Evolutionary conservation across 106 monocot species (phyloP), one percentile per base, ranked within the genome.

Genomic region (Phalaenopsis aphrodite): DNA sequence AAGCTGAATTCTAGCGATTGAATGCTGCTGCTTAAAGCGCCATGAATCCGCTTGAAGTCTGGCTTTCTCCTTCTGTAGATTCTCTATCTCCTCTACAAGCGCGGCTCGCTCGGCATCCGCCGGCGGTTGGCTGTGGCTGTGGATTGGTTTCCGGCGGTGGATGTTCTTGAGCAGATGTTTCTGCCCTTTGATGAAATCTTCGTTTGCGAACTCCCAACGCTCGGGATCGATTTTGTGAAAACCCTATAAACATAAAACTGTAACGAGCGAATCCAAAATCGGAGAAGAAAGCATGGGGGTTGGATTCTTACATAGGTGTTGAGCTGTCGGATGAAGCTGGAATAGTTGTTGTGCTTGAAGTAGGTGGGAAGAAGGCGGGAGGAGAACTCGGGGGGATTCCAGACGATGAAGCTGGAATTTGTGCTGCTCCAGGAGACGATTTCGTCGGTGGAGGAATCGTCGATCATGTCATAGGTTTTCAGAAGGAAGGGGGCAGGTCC

Each of bases 331-430:
- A 97, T 92, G 91, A 97, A 97, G 87, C 93, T 94, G 87, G 96
- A 93, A 88, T 94, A 94, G 79, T 97, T 97, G 83, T 84, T 97
- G 91, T 97, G 96, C 87, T 97, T 97, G 90, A 97, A 97, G 78
- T 91, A 97, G 81, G 85, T 84, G 41, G 96, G 96, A 58, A 97
- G 91, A 41, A 97, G 90, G 52, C 83, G 78, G 47, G 92, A 82
- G 42, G 91, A 86, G 86, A 97, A 97, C 16, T 97, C 92, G 49
- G 96, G 91, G 18, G 93, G 87, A 65, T 97, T 86, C 93, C 93
- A 97, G 61, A 97, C 96, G 79, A 97, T 83, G 89, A 97, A 97
- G 85, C 96, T 93, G 46, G 78, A 39, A 58, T 78, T 78, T 37
- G 72, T 21, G 78, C 80, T 23, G 89, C 88, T 88, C 96, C 96